Base-by-base conservation (phyloP, 1,284 basidiomycete species). In the Takashimella tepidaria region DNA sequence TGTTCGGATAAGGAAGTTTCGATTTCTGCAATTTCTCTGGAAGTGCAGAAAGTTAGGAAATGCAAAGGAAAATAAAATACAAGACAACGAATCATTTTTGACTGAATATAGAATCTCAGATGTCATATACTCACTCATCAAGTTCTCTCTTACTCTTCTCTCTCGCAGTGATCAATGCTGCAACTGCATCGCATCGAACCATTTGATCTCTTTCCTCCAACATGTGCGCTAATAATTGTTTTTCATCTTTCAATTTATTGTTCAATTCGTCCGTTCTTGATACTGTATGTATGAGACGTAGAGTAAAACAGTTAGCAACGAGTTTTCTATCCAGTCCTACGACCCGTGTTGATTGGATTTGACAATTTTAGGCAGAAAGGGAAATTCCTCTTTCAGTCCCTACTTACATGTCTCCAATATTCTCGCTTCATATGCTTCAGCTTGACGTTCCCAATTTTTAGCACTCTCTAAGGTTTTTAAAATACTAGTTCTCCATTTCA, bases 121-220 rank as follows among this genome's bases (percentile, higher is more conserved):
- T n/a, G 31, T 8, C 31, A 16, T 5, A 3, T 3, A 67, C 70
- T 61, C 53, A 74, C 72, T 66, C 70, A 16, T 70, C 65, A 2
- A 74, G 63, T 52, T 72, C 66, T 11, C 53, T 54, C 42, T 67
- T 56, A 3, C 54, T 63, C 55, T 61, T 67, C 10, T 61, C 62
- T 21, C 66, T 53, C 8, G 64, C 60, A 0, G 48, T 41, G 21
- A 74, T 71, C 56, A 57, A 61, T 49, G 53, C 59, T 1, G 69
- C 69, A 5, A 72, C 61, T 45, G 65, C 67, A 54, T 74, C 69
- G 43, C 72, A 74, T 51, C 65, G 61, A 16, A 69, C 59, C 47
- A 61, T 59, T 50, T 66, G 59, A 40, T 69, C 68, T 19, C 70
- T 57, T 54, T 70, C 62, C 23, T 51, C 55, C 25, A 56, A 58